Percentiles rank a stretch among this genome's conserved stretches.
These are phyloP conservation scores for Kalmanozyma brasiliensis DNA, from an alignment of 1,284 basidiomycete species.

Conservation along the genomic window DNA sequence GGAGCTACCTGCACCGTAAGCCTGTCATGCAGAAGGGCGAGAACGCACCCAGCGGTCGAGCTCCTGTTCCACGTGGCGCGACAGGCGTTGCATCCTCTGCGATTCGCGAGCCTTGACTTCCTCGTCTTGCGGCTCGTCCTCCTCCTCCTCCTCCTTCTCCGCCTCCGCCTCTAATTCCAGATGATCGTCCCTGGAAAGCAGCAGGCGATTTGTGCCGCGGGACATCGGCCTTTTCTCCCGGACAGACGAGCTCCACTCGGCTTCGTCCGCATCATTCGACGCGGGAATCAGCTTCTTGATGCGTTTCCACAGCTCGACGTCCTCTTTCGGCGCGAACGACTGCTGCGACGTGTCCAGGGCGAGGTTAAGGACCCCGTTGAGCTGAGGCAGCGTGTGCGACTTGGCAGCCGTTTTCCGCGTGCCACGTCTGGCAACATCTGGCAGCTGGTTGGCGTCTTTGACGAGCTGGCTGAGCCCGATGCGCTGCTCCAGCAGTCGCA, in stretches of 20 bases:
- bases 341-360: constrained; percentile 31
- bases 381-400: neutral
- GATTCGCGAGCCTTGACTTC: neutral
- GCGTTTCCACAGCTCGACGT: constrained; percentile 38
- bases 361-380: constrained; percentile 9
- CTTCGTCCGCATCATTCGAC: neutral
- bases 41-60: constrained; percentile 38
- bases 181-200: constrained; percentile 31
- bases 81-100: constrained; percentile 27
- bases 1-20: neutral
- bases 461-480: constrained; percentile 19
- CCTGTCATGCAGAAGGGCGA: constrained; percentile 15
- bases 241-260: neutral
- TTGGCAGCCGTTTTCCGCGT: constrained; percentile 21
- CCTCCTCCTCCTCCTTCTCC: constrained; percentile 10
- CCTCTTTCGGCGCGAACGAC: constrained; percentile 27
- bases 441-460: neutral
- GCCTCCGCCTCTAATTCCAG: constrained; percentile 25
- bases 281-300: constrained; percentile 18
- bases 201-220: constrained; percentile 20
- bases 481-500: constrained; percentile 13
- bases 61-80: constrained; percentile 46
- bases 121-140: constrained; percentile 7
- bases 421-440: neutral
- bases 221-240: neutral